Evolutionary conservation across 2,329 filamentous ascomycete genomes (phyloP).

Genomic region (Fonsecaea pedrosoi): DNA sequence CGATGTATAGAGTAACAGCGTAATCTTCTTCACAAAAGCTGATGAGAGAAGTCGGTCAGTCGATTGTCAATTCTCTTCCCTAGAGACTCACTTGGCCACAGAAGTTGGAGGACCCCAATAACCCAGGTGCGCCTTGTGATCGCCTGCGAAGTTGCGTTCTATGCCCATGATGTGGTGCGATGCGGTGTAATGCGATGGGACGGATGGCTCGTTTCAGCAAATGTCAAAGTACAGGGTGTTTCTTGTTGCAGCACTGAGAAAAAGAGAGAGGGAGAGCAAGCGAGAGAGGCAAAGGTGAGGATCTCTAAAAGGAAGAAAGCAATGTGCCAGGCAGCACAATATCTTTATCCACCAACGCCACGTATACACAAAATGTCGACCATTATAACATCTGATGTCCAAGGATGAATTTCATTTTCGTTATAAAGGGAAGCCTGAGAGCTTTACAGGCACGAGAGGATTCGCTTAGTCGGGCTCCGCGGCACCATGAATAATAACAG

Average conservation of each 20-base stretch:
- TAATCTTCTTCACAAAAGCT: conserved; percentile 42
- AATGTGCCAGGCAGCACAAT: not conserved
- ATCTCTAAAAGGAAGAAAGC: not conserved
- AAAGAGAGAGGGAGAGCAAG: too few relatives aligned
- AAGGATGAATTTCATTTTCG: not conserved
- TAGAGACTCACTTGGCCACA: conserved; percentile 31
- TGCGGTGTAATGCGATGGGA: not conserved
- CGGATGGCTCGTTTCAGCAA: not conserved
- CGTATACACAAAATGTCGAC: not conserved
- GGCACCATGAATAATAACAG: not conserved
- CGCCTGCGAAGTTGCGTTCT: conserved; percentile 33
- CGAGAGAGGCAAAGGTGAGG: not conserved
- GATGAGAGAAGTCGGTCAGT: not conserved
- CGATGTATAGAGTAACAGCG: conserved; percentile 39
- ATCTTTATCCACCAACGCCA: conserved; percentile 3
- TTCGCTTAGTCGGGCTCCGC: not conserved
- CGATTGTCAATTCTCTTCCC: not conserved
- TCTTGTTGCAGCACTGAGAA: not conserved
- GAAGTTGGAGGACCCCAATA: conserved; percentile 36
- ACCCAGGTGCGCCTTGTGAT: conserved; percentile 29
- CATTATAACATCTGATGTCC: not conserved
- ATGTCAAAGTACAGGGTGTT: not conserved
- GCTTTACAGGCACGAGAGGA: not conserved
- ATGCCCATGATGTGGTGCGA: conserved; percentile 22
- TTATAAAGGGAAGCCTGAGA: not conserved